Evolutionary conservation across 441 rosid species (phyloP).

Genomic region (Daphne laureola): DNA sequence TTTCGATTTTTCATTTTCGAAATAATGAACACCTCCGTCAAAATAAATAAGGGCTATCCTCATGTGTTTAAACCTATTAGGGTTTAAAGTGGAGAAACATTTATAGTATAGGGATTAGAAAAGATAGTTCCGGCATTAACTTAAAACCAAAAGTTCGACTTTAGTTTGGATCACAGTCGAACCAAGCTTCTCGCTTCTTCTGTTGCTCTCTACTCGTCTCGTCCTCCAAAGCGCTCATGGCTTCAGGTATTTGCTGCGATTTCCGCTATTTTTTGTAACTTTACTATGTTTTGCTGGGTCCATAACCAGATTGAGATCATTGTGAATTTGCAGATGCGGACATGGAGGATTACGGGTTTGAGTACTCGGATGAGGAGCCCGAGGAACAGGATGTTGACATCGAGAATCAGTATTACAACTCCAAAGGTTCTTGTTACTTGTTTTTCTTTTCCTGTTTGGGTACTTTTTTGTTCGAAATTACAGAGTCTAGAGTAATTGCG

Average conservation of each 20-base stretch:
- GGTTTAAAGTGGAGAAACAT: too few relatives aligned
- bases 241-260: slow-evolving; percentile 23
- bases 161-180: not conserved
- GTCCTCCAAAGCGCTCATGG: slow-evolving; percentile 17
- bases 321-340: slow-evolving; percentile 66
- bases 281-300: not conserved
- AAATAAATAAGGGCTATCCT: too few relatives aligned
- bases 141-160: not conserved
- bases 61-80: too few relatives aligned
- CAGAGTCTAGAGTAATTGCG: not conserved
- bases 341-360: slow-evolving; percentile 99
- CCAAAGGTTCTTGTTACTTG: slow-evolving; percentile 48
- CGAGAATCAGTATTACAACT: slow-evolving; percentile 92
- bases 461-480: not conserved
- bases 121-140: too few relatives aligned
- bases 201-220: slow-evolving; percentile 4
- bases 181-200: slow-evolving; percentile 2
- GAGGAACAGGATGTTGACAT: slow-evolving; percentile 97
- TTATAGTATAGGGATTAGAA: too few relatives aligned
- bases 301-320: not conserved
- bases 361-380: slow-evolving; percentile 96
- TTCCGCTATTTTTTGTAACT: not conserved
- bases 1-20: too few relatives aligned
- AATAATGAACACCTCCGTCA: too few relatives aligned
- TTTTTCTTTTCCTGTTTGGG: not conserved